Conservation (phyloP, 2,329 filamentous ascomycete genomes). For the Grosmannia serpens region DNA sequence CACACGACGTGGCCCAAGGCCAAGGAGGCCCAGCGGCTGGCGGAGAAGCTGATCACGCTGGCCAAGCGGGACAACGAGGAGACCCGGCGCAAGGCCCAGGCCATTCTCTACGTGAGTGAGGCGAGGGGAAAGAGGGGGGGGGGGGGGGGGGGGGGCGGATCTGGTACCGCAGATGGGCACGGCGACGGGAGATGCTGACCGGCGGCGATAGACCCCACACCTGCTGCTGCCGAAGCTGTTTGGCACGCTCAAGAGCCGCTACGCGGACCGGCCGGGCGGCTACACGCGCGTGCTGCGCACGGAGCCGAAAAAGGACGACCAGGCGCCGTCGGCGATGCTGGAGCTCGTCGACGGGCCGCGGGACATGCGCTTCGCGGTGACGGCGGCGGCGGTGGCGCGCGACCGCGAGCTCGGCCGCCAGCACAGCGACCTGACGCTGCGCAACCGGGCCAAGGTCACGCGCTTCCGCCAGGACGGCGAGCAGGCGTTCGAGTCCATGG, state of each 20-base stretch:
- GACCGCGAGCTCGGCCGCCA: slow-evolving; percentile 42
- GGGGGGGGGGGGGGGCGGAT: too few species aligned
- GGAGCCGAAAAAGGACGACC: slow-evolving; percentile 71
- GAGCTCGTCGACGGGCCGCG: slow-evolving; percentile 90
- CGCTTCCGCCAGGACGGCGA: slow-evolving; percentile 57
- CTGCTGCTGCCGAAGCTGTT: slow-evolving; percentile 77
- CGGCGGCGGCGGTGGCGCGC: slow-evolving; percentile 69
- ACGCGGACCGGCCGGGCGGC: slow-evolving; percentile 67
- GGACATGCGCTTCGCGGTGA: slow-evolving; percentile 92
- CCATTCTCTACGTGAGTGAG: slow-evolving; percentile 65
- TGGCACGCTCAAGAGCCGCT: slow-evolving; percentile 68
- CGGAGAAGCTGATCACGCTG: slow-evolving; percentile 87
- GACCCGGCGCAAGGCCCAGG: slow-evolving; percentile 60
- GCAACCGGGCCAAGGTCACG: slow-evolving; percentile 78
- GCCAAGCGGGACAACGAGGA: slow-evolving; percentile 89
- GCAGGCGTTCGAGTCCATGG: slow-evolving; percentile 55
- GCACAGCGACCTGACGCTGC: slow-evolving; percentile 59
- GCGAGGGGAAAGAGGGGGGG: neutral
- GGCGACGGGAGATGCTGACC: too few species aligned
- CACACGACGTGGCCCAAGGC: slow-evolving; percentile 93
- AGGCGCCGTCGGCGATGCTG: slow-evolving; percentile 80
- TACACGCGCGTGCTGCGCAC: slow-evolving; percentile 93
- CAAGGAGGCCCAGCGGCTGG: slow-evolving; percentile 88
- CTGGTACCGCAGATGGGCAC: neutral
- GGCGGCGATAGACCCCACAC: slow-evolving; percentile 55